Evolutionary conservation across 2,329 filamentous ascomycete genomes (phyloP).

Genomic region (Ophiocordyceps camponoti-leonardi): DNA sequence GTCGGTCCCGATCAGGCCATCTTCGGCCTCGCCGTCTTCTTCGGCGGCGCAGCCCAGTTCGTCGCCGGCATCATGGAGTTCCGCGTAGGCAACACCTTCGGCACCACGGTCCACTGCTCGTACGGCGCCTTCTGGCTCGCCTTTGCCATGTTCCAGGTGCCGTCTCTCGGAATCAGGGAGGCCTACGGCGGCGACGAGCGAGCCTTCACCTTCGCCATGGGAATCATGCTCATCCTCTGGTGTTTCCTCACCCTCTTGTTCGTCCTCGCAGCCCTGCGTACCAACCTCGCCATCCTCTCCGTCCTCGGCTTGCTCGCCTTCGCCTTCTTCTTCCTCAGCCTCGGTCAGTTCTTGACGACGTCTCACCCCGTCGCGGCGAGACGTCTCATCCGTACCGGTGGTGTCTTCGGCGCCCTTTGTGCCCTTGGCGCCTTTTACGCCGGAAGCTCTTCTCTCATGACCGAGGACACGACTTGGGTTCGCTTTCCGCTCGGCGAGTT

Average conservation of each 20-base stretch:
- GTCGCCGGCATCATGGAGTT: constrained; percentile 43
- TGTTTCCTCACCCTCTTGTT: constrained; percentile 41
- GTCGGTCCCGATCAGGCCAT: constrained; percentile 18
- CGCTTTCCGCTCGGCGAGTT: constrained; percentile 22
- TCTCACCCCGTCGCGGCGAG: constrained; percentile 20
- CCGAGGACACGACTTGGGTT: constrained; percentile 21
- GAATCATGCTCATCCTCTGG: constrained; percentile 42
- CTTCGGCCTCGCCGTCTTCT: constrained; percentile 22
- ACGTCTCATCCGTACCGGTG: constrained; percentile 23
- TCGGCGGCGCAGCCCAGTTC: constrained; percentile 52
- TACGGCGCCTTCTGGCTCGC: constrained; percentile 47
- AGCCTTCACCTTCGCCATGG: constrained; percentile 31
- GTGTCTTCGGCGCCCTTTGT: constrained; percentile 18
- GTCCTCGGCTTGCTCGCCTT: constrained; percentile 41
- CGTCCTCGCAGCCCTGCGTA: constrained; percentile 36
- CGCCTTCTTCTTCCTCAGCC: constrained; percentile 39
- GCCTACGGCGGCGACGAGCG: constrained; percentile 21
- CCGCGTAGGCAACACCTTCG: constrained; percentile 42
- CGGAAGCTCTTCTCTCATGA: constrained; percentile 22
- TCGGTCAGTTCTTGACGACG: constrained; percentile 34
- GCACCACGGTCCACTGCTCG: constrained; percentile 41
- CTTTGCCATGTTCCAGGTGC: constrained; percentile 37
- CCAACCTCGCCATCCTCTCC: constrained; percentile 38
- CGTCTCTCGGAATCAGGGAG: constrained; percentile 29
- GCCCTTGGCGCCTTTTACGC: constrained; percentile 21